phyloP scores from a whole-genome alignment of 192 early-diverging fungal species.

The Umbelopsis ramanniana region DNA sequence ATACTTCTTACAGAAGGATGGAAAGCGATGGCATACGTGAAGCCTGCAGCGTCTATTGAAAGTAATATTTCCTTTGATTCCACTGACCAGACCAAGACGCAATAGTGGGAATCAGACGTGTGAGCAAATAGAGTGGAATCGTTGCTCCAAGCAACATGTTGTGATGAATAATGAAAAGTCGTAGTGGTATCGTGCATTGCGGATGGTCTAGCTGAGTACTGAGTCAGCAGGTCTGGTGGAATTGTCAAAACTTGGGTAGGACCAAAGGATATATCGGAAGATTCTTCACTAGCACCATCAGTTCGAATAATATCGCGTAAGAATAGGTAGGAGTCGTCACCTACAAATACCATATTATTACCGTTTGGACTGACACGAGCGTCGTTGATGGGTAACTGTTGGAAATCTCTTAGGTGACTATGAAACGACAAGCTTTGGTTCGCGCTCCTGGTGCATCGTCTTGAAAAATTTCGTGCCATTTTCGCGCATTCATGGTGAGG shows the following conservation, averaged over 20 bases:
- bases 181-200: not conserved
- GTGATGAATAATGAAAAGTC: conserved; percentile 39
- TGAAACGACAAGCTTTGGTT: not conserved
- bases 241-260: conserved; percentile 21
- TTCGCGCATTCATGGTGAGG: conserved; percentile 28
- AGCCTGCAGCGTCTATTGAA: conserved; percentile 47
- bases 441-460: not conserved
- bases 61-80: conserved; percentile 41
- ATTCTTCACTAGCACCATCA: not conserved
- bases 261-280: conserved; percentile 24
- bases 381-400: conserved; percentile 45
- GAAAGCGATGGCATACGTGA: conserved; percentile 47
- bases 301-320: conserved; percentile 32
- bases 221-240: conserved; percentile 20
- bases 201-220: not conserved
- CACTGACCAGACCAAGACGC: conserved; percentile 51
- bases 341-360: conserved; percentile 49
- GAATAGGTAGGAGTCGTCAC: conserved; percentile 44
- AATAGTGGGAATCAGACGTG: conserved; percentile 46
- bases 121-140: conserved; percentile 54
- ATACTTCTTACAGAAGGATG: conserved; percentile 50
- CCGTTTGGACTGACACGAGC: conserved; percentile 53
- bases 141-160: conserved; percentile 52
- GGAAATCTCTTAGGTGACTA: conserved; percentile 35
- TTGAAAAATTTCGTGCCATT: conserved; percentile 1